These are phyloP conservation scores for Podospora anserina DNA, from an alignment of 495 filamentous ascomycete genomes.

Conservation along the genomic window DNA sequence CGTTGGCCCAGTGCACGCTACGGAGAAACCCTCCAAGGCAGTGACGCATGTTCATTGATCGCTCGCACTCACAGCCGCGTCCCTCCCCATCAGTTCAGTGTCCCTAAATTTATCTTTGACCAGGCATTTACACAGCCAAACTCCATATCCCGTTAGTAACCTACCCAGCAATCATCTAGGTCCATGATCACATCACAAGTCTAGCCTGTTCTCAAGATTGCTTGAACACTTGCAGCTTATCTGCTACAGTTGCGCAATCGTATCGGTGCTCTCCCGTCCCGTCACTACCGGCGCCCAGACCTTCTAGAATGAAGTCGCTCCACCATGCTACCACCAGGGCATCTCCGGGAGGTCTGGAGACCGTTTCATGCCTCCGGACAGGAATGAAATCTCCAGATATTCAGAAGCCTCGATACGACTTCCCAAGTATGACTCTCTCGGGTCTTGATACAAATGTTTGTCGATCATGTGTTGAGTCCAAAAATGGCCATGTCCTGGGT, in stretches of 20 bases:
- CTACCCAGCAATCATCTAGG: not conserved
- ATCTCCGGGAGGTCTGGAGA: not conserved
- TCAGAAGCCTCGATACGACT: not conserved
- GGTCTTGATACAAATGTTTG: not conserved
- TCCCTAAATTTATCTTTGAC: slow-evolving; percentile 8
- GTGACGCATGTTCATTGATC: not conserved
- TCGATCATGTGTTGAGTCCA: not conserved
- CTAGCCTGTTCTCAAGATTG: too few species aligned
- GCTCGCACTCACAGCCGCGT: slow-evolving; percentile 14
- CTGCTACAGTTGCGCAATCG: not conserved
- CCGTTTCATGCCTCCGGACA: not conserved
- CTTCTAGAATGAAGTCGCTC: not conserved
- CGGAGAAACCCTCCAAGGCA: not conserved
- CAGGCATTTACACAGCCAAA: not conserved
- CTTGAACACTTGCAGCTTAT: not conserved
- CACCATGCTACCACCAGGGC: not conserved
- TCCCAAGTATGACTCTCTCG: not conserved
- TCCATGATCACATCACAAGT: not conserved
- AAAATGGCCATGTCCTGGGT: slow-evolving; percentile 7
- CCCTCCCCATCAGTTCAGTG: not conserved
- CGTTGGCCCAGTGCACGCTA: not conserved
- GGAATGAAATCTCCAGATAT: not conserved
- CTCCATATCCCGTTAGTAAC: not conserved
- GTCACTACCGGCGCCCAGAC: not conserved
- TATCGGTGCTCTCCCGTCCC: not conserved